phyloP scores from a whole-genome alignment of 2,329 filamentous ascomycete species.

The Penicillium expansum region DNA sequence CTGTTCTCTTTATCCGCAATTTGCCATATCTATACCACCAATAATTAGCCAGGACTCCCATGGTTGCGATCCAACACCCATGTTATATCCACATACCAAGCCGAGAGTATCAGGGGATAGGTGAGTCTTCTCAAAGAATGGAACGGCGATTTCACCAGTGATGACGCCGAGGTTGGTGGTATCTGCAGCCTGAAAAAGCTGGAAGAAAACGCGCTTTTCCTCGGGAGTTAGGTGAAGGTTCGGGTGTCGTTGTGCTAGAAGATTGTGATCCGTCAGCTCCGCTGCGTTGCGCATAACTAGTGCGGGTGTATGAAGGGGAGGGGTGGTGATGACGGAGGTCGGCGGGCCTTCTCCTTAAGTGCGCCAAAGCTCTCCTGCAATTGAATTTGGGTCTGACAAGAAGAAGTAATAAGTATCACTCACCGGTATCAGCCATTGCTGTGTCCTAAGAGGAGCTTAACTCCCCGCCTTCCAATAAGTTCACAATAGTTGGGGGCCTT shows the following conservation, averaged over 20 bases:
- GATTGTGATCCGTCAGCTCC: conserved; percentile 26
- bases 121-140: conserved; percentile 96
- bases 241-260: conserved; percentile 46
- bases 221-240: conserved; percentile 83
- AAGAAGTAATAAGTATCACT: conserved; percentile 11
- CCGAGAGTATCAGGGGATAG: conserved; percentile 82
- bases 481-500: conserved; percentile 22
- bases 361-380: conserved; percentile 11
- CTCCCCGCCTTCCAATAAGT: conserved; percentile 26
- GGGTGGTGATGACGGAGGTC: conserved; percentile 17
- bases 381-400: background rate
- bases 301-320: conserved; percentile 7
- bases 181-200: conserved; percentile 91
- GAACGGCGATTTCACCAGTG: conserved; percentile 91
- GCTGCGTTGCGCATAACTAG: conserved; percentile 8
- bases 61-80: background rate
- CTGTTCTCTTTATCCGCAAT: conserved; percentile 96
- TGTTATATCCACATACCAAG: conserved; percentile 61
- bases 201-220: conserved; percentile 90
- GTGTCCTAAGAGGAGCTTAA: conserved; percentile 29
- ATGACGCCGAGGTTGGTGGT: conserved; percentile 88
- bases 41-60: conserved; percentile 4
- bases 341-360: conserved; percentile 27
- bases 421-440: conserved; percentile 36
- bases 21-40: conserved; percentile 81